Base-by-base conservation (phyloP, 768 basidiomycete genomes). In the Rhodotorula sphaerocarpa region DNA sequence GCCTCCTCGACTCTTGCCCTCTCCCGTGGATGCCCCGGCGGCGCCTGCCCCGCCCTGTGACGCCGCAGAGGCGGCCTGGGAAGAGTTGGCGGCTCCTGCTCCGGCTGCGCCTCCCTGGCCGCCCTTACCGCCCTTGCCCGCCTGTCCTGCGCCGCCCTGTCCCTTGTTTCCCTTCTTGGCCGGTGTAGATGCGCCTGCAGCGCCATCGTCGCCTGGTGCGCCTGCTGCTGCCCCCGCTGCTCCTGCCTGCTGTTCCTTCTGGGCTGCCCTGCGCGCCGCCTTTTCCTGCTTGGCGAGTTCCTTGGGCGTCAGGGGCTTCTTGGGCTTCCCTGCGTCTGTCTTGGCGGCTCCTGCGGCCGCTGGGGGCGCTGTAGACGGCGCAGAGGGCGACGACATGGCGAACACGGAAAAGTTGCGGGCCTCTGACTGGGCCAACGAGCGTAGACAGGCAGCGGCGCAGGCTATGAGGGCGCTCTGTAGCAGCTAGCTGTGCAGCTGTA, bases 181-280 rank as follows among this genome's bases (percentile, higher is more conserved):
- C 28, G 27, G n/a, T n/a, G n/a, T n/a, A n/a, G n/a, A n/a, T n/a
- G 23, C 12, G 48, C 15, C 5, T 12, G 33, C 7, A 16, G 28
- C 41, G 3, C 7, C 45, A 9, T 36, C 1, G 20, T 15, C 44
- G 23, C 43, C 33, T 36, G 1, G 6, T 33, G 15, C 44, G 28
- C 31, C 45, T 5, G 28, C 34, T 21, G 28, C 27, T 25, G 18
- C 3, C n/a, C 31, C 39, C 46, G 36, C 43, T 41, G 18, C 30
- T 12, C 34, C 25, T 31, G 9, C 23, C 30, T 23, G 46, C 27
- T 45, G 33, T 28, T n/a, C 46, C 36, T 14, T 15, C 36, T 44
- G 36, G 27, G 57, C 53, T 21, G 61, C 65, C 1, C 65, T 16
- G 43, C 50, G 27, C 3, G 61, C 66, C 0, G 66, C 66, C 45